Evolutionary conservation across 148 eudicot genomes (phyloP).

Genomic region (Vaccinium darrowii): DNA sequence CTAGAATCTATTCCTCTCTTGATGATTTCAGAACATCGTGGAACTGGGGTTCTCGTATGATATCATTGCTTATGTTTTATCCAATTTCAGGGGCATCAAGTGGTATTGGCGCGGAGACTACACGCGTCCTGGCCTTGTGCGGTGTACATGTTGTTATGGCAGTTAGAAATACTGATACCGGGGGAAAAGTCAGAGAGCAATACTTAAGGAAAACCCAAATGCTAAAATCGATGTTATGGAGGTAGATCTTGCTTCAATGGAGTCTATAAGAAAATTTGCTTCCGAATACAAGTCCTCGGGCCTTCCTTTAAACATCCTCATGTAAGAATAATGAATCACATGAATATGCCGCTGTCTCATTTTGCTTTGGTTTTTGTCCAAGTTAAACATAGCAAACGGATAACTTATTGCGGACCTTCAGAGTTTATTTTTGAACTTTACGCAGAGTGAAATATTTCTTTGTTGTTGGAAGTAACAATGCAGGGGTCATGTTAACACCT

Average conservation of each 20-base stretch:
- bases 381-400: not conserved
- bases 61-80: not conserved
- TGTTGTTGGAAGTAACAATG: conserved; percentile 67
- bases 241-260: conserved; percentile 81
- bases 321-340: conserved; percentile 48
- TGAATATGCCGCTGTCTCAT: not conserved
- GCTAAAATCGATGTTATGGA: conserved; percentile 88
- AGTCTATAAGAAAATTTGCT: conserved; percentile 73
- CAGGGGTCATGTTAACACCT: conserved; percentile 90
- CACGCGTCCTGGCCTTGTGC: not conserved
- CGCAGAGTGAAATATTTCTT: conserved; percentile 3
- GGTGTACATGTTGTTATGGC: conserved; percentile 6
- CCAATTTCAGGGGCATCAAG: conserved; percentile 77
- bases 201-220: conserved; percentile 54
- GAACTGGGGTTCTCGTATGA: not conserved
- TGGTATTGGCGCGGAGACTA: conserved; percentile 34
- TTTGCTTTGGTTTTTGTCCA: not conserved
- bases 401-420: not conserved
- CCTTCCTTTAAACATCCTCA: conserved; percentile 38
- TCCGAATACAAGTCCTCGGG: conserved; percentile 48
- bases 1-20: not conserved
- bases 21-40: not conserved
- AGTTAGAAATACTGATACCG: conserved; percentile 31
- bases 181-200: conserved; percentile 60
- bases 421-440: not conserved